Percentiles rank a stretch among this genome's conserved stretches.
These are phyloP conservation scores for Phlegmacium glaucopus DNA, from an alignment of 768 basidiomycete genomes.

Conservation along the genomic window DNA sequence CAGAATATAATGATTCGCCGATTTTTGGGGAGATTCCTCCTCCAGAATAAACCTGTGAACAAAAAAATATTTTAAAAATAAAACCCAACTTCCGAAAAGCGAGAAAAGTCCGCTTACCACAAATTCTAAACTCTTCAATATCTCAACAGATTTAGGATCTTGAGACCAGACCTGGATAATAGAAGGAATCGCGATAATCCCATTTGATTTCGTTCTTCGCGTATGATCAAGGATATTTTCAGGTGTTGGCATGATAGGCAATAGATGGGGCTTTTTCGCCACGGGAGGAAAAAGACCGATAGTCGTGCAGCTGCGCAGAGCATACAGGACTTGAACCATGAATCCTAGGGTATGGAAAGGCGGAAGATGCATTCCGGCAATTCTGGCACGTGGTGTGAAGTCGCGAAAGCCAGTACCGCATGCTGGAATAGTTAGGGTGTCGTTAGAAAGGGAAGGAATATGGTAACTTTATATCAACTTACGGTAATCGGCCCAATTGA, in stretches of 20 bases:
- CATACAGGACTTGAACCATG: slow-evolving; percentile 24
- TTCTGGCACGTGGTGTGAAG: slow-evolving; percentile 14
- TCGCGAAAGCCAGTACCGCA: slow-evolving; percentile 12
- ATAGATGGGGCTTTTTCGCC: slow-evolving; percentile 12
- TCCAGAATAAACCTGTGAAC: slow-evolving; percentile 29
- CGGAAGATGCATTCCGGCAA: slow-evolving; percentile 31
- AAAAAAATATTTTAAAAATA: too few species aligned
- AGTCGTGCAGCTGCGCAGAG: slow-evolving; percentile 22
- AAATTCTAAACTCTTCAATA: slow-evolving; percentile 19
- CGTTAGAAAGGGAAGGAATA: slow-evolving; percentile 1
- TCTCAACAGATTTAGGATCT: slow-evolving; percentile 21
- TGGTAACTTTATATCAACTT: slow-evolving; percentile 9
- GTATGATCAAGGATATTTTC: slow-evolving; percentile 31
- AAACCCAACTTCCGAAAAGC: too few species aligned
- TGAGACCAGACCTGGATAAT: slow-evolving; percentile 37
- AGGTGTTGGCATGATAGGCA: slow-evolving; percentile 32
- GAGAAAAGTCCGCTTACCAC: slow-evolving; percentile 16
- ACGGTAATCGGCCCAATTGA: slow-evolving; percentile 36
- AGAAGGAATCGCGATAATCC: slow-evolving; percentile 33
- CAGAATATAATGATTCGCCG: slow-evolving; percentile 30
- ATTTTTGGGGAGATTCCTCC: slow-evolving; percentile 33
- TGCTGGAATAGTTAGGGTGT: slow-evolving; percentile 3
- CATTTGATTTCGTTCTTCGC: slow-evolving; percentile 21
- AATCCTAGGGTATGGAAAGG: slow-evolving; percentile 37
- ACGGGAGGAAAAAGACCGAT: slow-evolving; percentile 32